phyloP scores from a whole-genome alignment of 352 stramenopile genomes.

The Blastocystis sp. region DNA sequence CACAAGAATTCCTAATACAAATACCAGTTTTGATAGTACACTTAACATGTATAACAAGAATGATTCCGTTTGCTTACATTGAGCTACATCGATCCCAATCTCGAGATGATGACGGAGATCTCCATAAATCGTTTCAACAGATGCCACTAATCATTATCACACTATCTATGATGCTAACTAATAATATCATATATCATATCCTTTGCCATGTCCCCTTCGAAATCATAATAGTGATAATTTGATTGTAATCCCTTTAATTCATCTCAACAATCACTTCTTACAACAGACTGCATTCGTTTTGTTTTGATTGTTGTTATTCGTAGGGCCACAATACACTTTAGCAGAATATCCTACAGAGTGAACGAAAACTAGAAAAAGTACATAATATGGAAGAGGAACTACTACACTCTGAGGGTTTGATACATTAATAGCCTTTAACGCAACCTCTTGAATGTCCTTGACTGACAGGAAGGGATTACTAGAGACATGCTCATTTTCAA shows the following conservation, averaged over 20 bases:
- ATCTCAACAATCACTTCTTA: background rate
- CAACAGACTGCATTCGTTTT: background rate
- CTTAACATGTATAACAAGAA: background rate
- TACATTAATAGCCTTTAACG: background rate
- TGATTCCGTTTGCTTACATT: background rate
- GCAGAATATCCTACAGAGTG: background rate
- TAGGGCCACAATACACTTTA: background rate
- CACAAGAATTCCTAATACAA: background rate
- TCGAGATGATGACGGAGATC: background rate
- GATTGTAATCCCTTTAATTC: background rate
- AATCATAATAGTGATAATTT: slow-evolving; percentile 34
- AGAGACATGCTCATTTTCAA: background rate
- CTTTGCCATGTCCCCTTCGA: background rate
- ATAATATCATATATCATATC: slow-evolving; percentile 9
- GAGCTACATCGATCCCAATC: background rate
- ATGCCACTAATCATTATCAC: background rate
- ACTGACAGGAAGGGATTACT: background rate
- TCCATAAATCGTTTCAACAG: background rate
- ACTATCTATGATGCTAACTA: background rate
- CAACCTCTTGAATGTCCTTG: background rate
- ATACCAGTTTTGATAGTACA: background rate
- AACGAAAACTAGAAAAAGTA: background rate
- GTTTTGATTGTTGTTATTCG: background rate
- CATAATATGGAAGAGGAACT: background rate
- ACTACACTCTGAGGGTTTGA: background rate